Evolutionary conservation across 148 eudicot genomes (phyloP).

Genomic region (Linanthus parryae): DNA sequence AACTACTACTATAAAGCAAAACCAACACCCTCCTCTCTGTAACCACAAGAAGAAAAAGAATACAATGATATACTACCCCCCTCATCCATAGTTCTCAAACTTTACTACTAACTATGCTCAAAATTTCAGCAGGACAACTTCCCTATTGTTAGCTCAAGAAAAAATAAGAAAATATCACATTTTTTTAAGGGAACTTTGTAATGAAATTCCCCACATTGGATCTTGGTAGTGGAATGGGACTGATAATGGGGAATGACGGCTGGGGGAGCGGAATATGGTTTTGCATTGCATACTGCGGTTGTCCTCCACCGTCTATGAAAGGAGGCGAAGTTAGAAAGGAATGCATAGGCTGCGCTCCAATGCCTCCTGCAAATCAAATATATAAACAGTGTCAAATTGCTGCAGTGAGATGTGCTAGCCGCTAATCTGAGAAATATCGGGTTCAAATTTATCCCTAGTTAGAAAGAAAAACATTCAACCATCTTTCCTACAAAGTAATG

Average conservation of each 20-base stretch:
- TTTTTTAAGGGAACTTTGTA: conserved; percentile 38
- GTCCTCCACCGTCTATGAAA: conserved; percentile 35
- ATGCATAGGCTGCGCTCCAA: conserved; percentile 42
- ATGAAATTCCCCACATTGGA: conserved; percentile 28
- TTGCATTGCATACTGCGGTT: conserved; percentile 36
- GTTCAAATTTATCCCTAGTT: background rate
- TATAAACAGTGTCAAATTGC: conserved; percentile 2
- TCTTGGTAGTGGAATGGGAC: conserved; percentile 34
- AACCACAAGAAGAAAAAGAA: no score
- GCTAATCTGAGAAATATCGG: background rate
- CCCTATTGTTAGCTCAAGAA: background rate
- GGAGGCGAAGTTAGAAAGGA: conserved; percentile 34
- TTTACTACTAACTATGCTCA: conserved; percentile 7
- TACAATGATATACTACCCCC: background rate
- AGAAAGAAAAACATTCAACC: background rate
- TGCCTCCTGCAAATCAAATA: conserved; percentile 44
- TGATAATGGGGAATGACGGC: conserved; percentile 35
- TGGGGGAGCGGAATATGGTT: conserved; percentile 45
- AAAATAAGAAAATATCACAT: no score
- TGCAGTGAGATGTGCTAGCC: background rate
- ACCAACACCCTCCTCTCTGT: no score
- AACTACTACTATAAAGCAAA: no score
- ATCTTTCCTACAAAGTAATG: background rate
- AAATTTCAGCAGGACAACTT: conserved; percentile 5
- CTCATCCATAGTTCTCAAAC: background rate